These are phyloP conservation scores for Colletotrichum orbiculare DNA, from an alignment of 2,329 filamentous ascomycete genomes.

Conservation along the genomic window DNA sequence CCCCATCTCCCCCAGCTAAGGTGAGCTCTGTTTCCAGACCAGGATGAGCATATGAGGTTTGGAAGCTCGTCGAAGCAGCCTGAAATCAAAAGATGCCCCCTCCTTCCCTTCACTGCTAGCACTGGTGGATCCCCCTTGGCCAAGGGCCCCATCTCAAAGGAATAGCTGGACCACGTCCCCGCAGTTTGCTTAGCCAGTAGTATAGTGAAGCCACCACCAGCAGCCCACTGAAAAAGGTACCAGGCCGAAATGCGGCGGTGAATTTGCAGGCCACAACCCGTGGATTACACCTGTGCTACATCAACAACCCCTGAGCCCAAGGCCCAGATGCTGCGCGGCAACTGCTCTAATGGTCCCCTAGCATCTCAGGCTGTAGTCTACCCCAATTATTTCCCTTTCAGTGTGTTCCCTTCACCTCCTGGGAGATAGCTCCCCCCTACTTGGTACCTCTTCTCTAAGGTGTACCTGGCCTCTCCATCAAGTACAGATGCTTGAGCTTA, in stretches of 20 bases:
- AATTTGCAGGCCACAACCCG: conserved; percentile 1
- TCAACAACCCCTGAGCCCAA: conserved; percentile 22
- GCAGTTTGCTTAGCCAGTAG: conserved; percentile 34
- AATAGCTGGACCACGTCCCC: conserved; percentile 9
- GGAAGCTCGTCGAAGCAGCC: conserved; percentile 33
- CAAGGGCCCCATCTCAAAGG: conserved; percentile 20
- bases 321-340: conserved; percentile 13
- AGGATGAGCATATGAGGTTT: conserved; percentile 28
- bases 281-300: conserved; percentile 8
- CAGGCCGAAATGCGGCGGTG: conserved; percentile 3
- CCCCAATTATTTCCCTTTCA: conserved; percentile 16
- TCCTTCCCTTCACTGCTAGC: conserved; percentile 24
- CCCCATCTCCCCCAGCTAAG: not conserved
- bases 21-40: conserved; percentile 19
- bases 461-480: conserved; percentile 24
- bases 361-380: not conserved
- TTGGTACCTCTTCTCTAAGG: too few relatives aligned
- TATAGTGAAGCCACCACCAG: conserved; percentile 5
- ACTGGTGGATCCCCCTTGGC: conserved; percentile 26
- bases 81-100: conserved; percentile 23
- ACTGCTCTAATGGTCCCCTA: conserved; percentile 11
- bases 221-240: conserved; percentile 33
- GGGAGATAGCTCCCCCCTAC: conserved; percentile 24
- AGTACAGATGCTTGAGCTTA: conserved; percentile 20
- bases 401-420: conserved; percentile 20